phyloP scores from a whole-genome alignment of 352 stramenopile genomes.

The Globisporangium solare region DNA sequence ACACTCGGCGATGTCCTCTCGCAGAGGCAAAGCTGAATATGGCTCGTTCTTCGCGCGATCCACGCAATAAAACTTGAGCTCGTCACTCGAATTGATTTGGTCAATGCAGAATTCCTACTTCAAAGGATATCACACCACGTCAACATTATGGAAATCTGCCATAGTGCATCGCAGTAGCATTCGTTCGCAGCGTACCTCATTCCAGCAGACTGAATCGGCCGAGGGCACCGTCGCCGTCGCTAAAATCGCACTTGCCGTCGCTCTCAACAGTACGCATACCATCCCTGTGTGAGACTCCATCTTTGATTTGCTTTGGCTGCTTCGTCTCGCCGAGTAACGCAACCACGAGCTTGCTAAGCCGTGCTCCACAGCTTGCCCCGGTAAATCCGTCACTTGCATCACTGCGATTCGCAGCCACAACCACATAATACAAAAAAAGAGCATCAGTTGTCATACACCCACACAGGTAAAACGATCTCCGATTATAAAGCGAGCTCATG shows the following conservation, averaged over 20 bases:
- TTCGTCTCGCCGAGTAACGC: slow-evolving; percentile 27
- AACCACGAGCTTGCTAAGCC: slow-evolving; percentile 40
- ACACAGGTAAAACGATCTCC: background rate
- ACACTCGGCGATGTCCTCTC: slow-evolving; percentile 35
- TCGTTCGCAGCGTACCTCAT: slow-evolving; percentile 28
- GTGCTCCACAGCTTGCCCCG: slow-evolving; percentile 21
- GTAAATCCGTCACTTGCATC: slow-evolving; percentile 46
- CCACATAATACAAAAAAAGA: background rate
- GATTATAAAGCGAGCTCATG: background rate
- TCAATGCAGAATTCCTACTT: slow-evolving; percentile 71
- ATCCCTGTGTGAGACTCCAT: slow-evolving; percentile 23
- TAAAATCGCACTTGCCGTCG: slow-evolving; percentile 24
- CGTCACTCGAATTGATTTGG: slow-evolving; percentile 51
- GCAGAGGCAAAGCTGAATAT: slow-evolving; percentile 33
- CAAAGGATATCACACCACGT: background rate
- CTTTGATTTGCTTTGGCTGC: slow-evolving; percentile 21
- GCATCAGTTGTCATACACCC: background rate
- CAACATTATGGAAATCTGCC: background rate
- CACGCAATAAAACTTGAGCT: slow-evolving; percentile 66
- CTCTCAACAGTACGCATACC: slow-evolving; percentile 45
- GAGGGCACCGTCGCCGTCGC: slow-evolving; percentile 39
- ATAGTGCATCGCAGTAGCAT: background rate
- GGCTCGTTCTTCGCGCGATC: slow-evolving; percentile 54
- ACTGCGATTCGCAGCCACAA: slow-evolving; percentile 17
- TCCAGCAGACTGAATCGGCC: slow-evolving; percentile 39